These are phyloP conservation scores for Ophiocordyceps unilateralis DNA, from an alignment of 2,329 filamentous ascomycete genomes.

Conservation along the genomic window DNA sequence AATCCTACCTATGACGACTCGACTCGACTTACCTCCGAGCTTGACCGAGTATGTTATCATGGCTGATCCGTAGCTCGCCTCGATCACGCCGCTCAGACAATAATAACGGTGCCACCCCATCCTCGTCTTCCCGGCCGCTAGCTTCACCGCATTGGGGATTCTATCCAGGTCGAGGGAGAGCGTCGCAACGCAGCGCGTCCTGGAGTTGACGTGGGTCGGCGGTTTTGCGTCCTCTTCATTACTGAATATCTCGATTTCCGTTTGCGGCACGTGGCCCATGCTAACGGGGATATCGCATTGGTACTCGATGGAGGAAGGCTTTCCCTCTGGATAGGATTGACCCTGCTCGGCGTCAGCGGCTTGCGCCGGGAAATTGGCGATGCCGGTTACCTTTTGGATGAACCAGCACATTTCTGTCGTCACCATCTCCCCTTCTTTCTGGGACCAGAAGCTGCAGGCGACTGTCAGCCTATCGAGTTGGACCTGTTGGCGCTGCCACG, in stretches of 20 bases:
- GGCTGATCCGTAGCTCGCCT: conserved; percentile 20
- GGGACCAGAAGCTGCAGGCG: conserved; percentile 16
- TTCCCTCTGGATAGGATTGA: conserved; percentile 19
- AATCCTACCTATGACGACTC: neutral
- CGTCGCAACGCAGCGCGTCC: conserved; percentile 15
- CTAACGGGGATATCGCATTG: conserved; percentile 20
- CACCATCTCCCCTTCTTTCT: conserved; percentile 18
- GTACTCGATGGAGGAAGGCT: conserved; percentile 18
- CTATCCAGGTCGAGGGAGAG: conserved; percentile 18
- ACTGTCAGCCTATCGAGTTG: conserved; percentile 3
- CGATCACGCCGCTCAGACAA: conserved; percentile 18
- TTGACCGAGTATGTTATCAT: conserved; percentile 20
- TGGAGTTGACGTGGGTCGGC: conserved; percentile 13
- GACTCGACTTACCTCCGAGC: conserved; percentile 15
- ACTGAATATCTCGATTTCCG: conserved; percentile 20
- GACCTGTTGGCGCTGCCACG: no score
- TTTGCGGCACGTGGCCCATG: conserved; percentile 16
- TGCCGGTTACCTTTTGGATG: conserved; percentile 17
- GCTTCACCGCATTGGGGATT: conserved; percentile 14
- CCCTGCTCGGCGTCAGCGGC: conserved; percentile 9
- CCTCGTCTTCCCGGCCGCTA: conserved; percentile 12
- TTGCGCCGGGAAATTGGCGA: neutral
- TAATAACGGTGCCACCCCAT: conserved; percentile 20
- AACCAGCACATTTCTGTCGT: conserved; percentile 22
- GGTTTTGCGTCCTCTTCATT: conserved; percentile 14